Percentiles rank a stretch among this genome's conserved stretches.
phyloP scores from a whole-genome alignment of 768 basidiomycete genomes.

The Rhizopogon vulgaris region DNA sequence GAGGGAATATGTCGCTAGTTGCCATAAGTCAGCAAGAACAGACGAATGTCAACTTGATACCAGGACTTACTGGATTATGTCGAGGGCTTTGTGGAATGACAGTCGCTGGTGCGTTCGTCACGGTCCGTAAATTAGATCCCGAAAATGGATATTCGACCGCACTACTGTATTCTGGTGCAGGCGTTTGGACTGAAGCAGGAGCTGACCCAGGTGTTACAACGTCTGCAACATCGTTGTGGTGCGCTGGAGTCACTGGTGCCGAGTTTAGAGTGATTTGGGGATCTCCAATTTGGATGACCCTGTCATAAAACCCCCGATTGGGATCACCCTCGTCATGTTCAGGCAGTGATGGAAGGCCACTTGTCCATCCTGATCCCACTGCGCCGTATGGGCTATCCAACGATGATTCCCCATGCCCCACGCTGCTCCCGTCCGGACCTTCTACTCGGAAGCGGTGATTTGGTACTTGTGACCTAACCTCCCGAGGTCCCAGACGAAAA shows the following conservation, averaged over 20 bases:
- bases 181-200: neutral
- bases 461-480: conserved; percentile 20
- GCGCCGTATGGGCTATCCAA: conserved; percentile 6
- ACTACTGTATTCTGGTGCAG: conserved; percentile 3
- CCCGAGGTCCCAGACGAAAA: conserved; percentile 18
- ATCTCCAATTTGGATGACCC: conserved; percentile 17
- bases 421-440: conserved; percentile 18
- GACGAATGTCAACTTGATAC: neutral
- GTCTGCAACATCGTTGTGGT: neutral
- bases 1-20: neutral
- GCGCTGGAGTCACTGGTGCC: conserved; percentile 4
- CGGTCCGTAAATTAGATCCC: neutral
- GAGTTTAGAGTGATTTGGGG: conserved; percentile 9
- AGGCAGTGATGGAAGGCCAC: conserved; percentile 4
- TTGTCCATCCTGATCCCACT: neutral
- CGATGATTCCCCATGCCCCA: conserved; percentile 8
- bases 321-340: conserved; percentile 8
- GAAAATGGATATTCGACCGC: neutral
- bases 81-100: neutral
- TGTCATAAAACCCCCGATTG: neutral
- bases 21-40: neutral
- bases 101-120: neutral
- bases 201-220: neutral
- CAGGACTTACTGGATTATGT: neutral
- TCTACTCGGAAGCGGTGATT: conserved; percentile 17